Evolutionary conservation across 495 filamentous ascomycete genomes (phyloP).

Genomic region (Penicillium lividum): DNA sequence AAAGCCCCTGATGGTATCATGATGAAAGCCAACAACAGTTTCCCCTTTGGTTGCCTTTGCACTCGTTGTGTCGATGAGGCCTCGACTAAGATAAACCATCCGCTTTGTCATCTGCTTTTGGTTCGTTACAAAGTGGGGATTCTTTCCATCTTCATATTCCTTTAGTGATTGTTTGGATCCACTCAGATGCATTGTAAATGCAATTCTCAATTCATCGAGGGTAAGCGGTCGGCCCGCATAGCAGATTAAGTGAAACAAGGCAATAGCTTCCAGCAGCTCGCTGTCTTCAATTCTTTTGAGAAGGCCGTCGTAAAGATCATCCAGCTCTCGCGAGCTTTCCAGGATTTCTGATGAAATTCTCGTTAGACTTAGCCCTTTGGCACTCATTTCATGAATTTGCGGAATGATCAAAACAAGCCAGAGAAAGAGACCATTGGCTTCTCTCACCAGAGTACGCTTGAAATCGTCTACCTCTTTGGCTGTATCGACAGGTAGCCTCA

Average conservation of each 20-base stretch:
- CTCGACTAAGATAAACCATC: not conserved
- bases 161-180: not conserved
- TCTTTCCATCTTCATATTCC: not conserved
- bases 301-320: not conserved
- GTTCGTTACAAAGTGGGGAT: not conserved
- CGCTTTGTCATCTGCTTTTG: not conserved
- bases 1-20: not conserved
- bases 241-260: not conserved
- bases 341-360: not conserved
- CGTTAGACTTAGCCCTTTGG: not conserved
- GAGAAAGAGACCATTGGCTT: not conserved
- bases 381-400: not conserved
- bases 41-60: not conserved
- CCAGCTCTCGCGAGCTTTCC: not conserved
- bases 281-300: not conserved
- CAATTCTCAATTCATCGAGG: not conserved
- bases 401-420: conserved; percentile 2
- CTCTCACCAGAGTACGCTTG: not conserved
- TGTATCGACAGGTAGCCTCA: not conserved
- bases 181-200: not conserved
- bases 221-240: not conserved
- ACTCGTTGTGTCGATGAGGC: not conserved
- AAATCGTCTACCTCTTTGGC: not conserved
- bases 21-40: not conserved
- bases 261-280: not conserved